Conservation (phyloP, 2,329 filamentous ascomycete genomes). For the Aspergillus puulaauensis region DNA sequence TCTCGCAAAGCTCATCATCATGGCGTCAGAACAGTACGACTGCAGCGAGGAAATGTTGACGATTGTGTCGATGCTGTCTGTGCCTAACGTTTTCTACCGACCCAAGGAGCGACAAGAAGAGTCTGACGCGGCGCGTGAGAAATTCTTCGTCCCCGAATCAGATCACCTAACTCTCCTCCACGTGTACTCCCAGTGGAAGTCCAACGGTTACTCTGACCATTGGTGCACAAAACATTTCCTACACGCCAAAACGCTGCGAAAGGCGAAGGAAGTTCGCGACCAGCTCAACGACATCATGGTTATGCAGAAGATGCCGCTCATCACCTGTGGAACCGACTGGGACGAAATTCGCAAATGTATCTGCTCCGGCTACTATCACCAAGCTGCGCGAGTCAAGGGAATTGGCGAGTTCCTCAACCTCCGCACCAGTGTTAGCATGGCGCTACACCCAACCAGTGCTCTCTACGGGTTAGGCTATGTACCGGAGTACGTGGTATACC, state of each 20-base stretch:
- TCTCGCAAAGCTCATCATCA: constrained; percentile 91
- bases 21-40: constrained; percentile 79
- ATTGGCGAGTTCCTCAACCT: constrained; percentile 98
- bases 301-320: constrained; percentile 83
- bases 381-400: constrained; percentile 92
- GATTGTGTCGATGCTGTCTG: constrained; percentile 96
- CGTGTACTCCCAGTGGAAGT: constrained; percentile 93
- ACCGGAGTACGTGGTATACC: constrained; percentile 96
- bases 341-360: constrained; percentile 94
- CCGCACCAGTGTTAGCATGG: constrained; percentile 88
- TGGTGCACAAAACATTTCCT: constrained; percentile 95
- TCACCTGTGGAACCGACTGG: constrained; percentile 94
- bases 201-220: constrained; percentile 82
- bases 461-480: constrained; percentile 91
- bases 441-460: constrained; percentile 89
- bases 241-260: constrained; percentile 87
- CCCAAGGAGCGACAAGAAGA: constrained; percentile 97
- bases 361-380: constrained; percentile 96
- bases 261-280: constrained; percentile 90
- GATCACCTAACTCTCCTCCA: constrained; percentile 95
- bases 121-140: constrained; percentile 90
- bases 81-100: constrained; percentile 94
- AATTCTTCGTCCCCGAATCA: constrained; percentile 97
- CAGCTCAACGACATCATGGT: constrained; percentile 93
- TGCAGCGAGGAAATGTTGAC: constrained; percentile 98